A percentile compares a stretch with the other conserved stretches of the same genome.
Evolutionary conservation across 768 basidiomycete genomes (phyloP).

Genomic region (Leccinum barrowsii): DNA sequence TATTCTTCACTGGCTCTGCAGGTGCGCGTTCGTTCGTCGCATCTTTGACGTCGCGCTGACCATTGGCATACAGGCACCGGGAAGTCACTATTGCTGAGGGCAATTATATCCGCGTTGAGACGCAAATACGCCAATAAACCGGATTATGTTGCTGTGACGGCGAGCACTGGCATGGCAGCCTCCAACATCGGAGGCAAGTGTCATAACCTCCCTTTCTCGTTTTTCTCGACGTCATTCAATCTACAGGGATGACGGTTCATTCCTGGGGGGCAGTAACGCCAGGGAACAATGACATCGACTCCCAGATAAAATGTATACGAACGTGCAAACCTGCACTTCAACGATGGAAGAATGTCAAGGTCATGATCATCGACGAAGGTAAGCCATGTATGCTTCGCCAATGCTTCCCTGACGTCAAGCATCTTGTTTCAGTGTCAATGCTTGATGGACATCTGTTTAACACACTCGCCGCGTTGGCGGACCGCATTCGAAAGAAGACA

Average conservation of each 20-base stretch:
- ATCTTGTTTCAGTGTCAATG: constrained; percentile 54
- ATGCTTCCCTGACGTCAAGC: background rate
- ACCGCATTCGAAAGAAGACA: constrained; percentile 46
- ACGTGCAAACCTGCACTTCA: constrained; percentile 51
- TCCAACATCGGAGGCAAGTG: constrained; percentile 44
- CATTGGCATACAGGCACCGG: constrained; percentile 47
- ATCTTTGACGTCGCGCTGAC: background rate
- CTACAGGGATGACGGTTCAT: constrained; percentile 55
- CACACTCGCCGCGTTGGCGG: constrained; percentile 52
- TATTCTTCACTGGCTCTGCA: constrained; percentile 71
- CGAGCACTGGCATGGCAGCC: constrained; percentile 44
- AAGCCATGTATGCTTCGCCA: constrained; percentile 7
- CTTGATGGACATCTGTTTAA: constrained; percentile 61
- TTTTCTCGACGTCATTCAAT: background rate
- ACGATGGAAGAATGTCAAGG: constrained; percentile 55
- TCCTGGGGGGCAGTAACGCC: constrained; percentile 60
- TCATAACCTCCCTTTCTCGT: background rate
- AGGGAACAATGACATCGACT: constrained; percentile 36
- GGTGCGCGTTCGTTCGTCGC: constrained; percentile 35
- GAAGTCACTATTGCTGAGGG: constrained; percentile 56
- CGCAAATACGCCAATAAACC: constrained; percentile 32
- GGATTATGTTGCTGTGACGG: constrained; percentile 42
- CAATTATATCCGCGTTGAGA: constrained; percentile 51
- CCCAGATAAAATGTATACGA: constrained; percentile 48
- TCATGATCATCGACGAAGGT: constrained; percentile 68